Base-by-base conservation (phyloP, 768 basidiomycete genomes). In the Phylloporus rhodoxanthus region DNA sequence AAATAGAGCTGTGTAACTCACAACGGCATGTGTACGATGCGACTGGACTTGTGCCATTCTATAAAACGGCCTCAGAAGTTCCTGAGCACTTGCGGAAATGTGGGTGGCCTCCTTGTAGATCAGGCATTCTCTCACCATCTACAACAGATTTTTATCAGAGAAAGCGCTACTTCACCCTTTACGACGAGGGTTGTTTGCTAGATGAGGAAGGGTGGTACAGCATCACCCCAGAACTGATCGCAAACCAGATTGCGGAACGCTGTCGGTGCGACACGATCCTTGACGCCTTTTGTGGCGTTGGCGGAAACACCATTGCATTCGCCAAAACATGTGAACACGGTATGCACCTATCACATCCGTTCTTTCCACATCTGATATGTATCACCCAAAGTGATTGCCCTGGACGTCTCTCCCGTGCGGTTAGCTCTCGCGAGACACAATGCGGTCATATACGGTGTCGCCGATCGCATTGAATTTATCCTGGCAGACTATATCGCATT, bases 161-260 rank as follows among this genome's bases (percentile, higher is more conserved):
- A 28, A 75, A 80, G 47, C 81, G 91, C 1, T 84, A 81, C 56
- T 92, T 98, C 65, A 87, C 87, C 1, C 69, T 81, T 26, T 93
- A 91, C 57, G 78, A 83, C 21, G 67, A 81, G 15, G 92, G 93
- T 1, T 91, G 92, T 62, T 74, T 96, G 2, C 72, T 98, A 10
- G 96, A 98, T 55, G 82, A 88, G 56, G 91, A 95, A 65, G 95
- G 95, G n/a, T 97, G 94, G 95, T 98, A 87, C 69, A 92, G 88
- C 53, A 85, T 98, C 51, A 99, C 96, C 0, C 95, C 96, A 0
- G 93, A 98, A 60, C 76, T 76, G 33, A 82, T 99, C n/a, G 96
- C 94, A 8, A 69, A 80, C 52, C 93, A 91, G 64, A 97, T 97
- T 39, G 95, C 96, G 0, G 87, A 95, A 57, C 75, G 94, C 20